Conservation (phyloP, 495 filamentous ascomycete species). For the Cryomyces antarcticus region DNA sequence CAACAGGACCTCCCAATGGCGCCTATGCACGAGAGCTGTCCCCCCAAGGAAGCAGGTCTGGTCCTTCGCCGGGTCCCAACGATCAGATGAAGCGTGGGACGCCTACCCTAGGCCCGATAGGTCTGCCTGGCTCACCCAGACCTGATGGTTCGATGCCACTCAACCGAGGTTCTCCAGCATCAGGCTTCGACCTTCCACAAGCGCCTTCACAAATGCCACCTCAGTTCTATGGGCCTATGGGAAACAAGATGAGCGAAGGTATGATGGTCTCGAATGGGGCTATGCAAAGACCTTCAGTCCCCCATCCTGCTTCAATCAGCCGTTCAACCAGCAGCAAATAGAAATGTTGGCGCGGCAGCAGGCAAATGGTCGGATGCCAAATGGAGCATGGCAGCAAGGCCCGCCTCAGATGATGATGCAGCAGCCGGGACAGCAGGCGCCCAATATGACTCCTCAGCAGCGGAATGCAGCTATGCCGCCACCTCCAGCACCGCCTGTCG, state of each 20-base stretch:
- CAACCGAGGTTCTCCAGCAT: conserved; percentile 62
- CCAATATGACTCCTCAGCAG: conserved; percentile 55
- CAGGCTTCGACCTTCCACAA: conserved; percentile 47
- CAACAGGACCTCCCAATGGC: conserved; percentile 33
- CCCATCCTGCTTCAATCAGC: conserved; percentile 52
- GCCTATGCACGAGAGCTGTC: conserved; percentile 44
- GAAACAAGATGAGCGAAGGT: conserved; percentile 29
- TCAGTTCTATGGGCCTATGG: conserved; percentile 27
- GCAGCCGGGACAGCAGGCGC: conserved; percentile 32
- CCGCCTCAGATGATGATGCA: conserved; percentile 30
- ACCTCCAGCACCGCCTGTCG: conserved; percentile 56
- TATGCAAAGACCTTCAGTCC: conserved; percentile 64
- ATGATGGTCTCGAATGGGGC: conserved; percentile 38
- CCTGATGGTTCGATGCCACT: conserved; percentile 53
- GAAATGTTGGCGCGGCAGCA: conserved; percentile 18
- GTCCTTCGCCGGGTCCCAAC: conserved; percentile 70
- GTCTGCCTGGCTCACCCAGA: conserved; percentile 61
- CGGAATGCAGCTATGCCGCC: conserved; percentile 56
- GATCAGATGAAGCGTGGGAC: conserved; percentile 81
- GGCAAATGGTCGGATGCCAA: conserved; percentile 27
- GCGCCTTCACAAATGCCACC: conserved; percentile 33
- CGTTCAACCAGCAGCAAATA: conserved; percentile 37
- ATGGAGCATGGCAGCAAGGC: conserved; percentile 15
- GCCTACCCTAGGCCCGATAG: conserved; percentile 64
- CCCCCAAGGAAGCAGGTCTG: conserved; percentile 59